Conservation (phyloP, 1,139 yeast genomes). For the Casaregolazyma suthepensis region DNA sequence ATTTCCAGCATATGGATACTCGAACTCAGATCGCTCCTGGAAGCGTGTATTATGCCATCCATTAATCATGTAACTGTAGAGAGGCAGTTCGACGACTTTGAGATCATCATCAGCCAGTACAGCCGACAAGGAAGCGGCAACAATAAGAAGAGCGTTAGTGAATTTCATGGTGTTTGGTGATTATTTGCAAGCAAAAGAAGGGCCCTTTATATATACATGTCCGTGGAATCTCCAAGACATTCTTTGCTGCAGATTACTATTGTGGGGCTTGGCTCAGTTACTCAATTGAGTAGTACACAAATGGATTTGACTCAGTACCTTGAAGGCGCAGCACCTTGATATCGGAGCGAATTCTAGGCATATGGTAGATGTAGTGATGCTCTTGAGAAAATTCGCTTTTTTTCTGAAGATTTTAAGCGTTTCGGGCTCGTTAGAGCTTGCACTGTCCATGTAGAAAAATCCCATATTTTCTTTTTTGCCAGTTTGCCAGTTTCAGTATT, state of each 20-base stretch:
- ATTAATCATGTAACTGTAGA: not conserved
- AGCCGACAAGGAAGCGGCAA: not conserved
- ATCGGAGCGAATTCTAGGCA: not conserved
- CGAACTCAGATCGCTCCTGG: not conserved
- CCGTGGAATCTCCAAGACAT: too few species aligned
- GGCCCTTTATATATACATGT: not conserved
- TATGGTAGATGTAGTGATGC: too few species aligned
- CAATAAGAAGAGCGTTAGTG: not conserved
- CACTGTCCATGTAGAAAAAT: too few species aligned
- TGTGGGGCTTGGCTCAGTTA: not conserved
- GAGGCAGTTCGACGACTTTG: not conserved
- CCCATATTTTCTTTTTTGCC: too few species aligned
- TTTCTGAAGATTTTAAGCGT: not conserved
- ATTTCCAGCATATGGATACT: not conserved
- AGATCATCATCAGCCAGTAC: not conserved
- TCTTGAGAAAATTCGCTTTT: too few species aligned
- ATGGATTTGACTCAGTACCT: not conserved
- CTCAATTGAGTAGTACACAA: not conserved
- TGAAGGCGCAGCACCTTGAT: not conserved
- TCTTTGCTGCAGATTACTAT: not conserved
- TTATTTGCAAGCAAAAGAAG: not conserved
- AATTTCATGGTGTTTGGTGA: not conserved
- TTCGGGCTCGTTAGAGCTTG: too few species aligned
- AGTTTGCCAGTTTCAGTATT: not conserved
- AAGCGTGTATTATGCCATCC: not conserved